Conservation (phyloP, 768 basidiomycete species). For the Tricholoma hemisulphureum region DNA sequence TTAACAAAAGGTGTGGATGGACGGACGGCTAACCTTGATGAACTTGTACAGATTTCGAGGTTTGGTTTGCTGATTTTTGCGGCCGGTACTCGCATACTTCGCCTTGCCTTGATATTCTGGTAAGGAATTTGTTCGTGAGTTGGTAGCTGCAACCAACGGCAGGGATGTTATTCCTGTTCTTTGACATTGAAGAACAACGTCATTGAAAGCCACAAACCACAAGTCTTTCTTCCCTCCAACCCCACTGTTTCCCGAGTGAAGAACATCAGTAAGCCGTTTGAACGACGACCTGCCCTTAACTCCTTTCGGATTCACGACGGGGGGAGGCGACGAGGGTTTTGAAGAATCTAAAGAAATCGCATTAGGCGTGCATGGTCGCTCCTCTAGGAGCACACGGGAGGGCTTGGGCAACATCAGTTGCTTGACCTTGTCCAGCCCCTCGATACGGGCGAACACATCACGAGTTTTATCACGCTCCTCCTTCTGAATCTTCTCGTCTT, state of each 20-base stretch:
- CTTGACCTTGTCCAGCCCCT: slow-evolving; percentile 91
- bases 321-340: slow-evolving; percentile 43
- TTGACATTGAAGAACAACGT: slow-evolving; percentile 91
- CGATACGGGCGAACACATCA: slow-evolving; percentile 94
- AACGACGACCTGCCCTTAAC: slow-evolving; percentile 85
- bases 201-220: slow-evolving; percentile 95
- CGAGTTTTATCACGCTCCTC: slow-evolving; percentile 95
- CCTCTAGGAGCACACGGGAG: slow-evolving; percentile 83
- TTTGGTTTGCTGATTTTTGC: slow-evolving; percentile 71
- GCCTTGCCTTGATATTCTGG: slow-evolving; percentile 83
- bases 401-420: slow-evolving; percentile 91
- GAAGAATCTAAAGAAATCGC: slow-evolving; percentile 27
- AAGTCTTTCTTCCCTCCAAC: slow-evolving; percentile 76
- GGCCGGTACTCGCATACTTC: slow-evolving; percentile 81
- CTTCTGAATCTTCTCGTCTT: slow-evolving; percentile 96
- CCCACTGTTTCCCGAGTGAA: slow-evolving; percentile 52
- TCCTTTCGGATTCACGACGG: slow-evolving; percentile 48
- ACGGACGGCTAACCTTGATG: slow-evolving; percentile 60
- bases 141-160: slow-evolving; percentile 67
- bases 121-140: slow-evolving; percentile 69
- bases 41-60: slow-evolving; percentile 94
- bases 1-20: not conserved
- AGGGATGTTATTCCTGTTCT: slow-evolving; percentile 85
- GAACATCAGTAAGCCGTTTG: slow-evolving; percentile 87
- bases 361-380: slow-evolving; percentile 49